These are phyloP conservation scores for Epithemia pelagica DNA, from an alignment of 108 stramenopile genomes.

Conservation along the genomic window DNA sequence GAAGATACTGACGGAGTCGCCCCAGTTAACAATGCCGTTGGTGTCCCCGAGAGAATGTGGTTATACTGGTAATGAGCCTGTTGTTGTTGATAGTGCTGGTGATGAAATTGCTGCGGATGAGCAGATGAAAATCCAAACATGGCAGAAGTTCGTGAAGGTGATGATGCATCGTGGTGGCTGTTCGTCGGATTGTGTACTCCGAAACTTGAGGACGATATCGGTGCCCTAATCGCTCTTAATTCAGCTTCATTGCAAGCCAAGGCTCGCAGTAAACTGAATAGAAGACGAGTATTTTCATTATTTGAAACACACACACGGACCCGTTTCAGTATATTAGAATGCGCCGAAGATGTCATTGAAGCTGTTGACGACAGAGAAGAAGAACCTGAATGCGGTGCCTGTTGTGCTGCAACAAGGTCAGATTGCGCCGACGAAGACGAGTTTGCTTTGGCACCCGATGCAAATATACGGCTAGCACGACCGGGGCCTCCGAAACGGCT, in stretches of 20 bases:
- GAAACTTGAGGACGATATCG: slow-evolving; percentile 7
- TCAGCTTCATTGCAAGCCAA: slow-evolving; percentile 65
- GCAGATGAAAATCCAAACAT: slow-evolving; percentile 34
- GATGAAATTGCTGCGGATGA: neutral
- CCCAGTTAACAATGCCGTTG: neutral
- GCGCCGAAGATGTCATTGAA: slow-evolving; percentile 4
- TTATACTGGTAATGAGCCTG: slow-evolving; percentile 4
- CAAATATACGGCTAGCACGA: neutral
- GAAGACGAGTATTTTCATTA: slow-evolving; percentile 89
- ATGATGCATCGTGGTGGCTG: slow-evolving; percentile 9
- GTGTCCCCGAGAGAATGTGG: neutral
- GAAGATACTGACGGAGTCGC: slow-evolving; percentile 1
- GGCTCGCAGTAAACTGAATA: slow-evolving; percentile 80
- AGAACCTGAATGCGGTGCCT: neutral
- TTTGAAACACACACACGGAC: slow-evolving; percentile 90
- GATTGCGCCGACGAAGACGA: neutral
- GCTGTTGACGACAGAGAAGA: neutral
- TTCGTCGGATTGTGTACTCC: slow-evolving; percentile 3
- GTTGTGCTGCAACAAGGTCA: neutral
- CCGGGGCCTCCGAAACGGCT: neutral
- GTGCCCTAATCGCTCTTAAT: slow-evolving; percentile 42
- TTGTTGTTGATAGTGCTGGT: slow-evolving; percentile 2
- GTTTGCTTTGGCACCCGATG: too few species aligned
- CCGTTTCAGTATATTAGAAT: slow-evolving; percentile 41
- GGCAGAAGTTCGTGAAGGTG: slow-evolving; percentile 23